Evolutionary conservation across 768 basidiomycete genomes (phyloP).

Genomic region (Leccinum variicolor): DNA sequence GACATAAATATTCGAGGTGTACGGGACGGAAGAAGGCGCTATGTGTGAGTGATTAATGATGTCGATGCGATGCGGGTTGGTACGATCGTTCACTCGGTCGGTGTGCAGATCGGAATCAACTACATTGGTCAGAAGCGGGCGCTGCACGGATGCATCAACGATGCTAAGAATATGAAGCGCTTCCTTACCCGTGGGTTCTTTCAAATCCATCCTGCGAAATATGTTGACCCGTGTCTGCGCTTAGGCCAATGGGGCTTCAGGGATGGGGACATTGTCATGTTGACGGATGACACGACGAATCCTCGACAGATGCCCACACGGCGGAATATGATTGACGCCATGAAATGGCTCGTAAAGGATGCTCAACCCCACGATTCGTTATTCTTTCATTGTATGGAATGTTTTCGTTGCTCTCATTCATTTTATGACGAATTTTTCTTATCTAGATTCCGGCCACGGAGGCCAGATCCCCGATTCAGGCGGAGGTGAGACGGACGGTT

Average conservation of each 20-base stretch:
- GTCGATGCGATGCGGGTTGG: background rate
- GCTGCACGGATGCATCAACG: conserved; percentile 79
- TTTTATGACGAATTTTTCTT: background rate
- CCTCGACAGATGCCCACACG: conserved; percentile 47
- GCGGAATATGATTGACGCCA: conserved; percentile 54
- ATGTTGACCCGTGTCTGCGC: background rate
- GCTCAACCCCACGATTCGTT: conserved; percentile 70
- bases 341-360: conserved; percentile 65
- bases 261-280: conserved; percentile 53
- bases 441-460: conserved; percentile 88
- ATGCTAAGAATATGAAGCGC: conserved; percentile 63
- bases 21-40: conserved; percentile 52
- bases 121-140: conserved; percentile 63
- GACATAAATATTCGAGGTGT: conserved; percentile 46
- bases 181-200: conserved; percentile 59
- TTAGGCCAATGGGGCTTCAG: conserved; percentile 45
- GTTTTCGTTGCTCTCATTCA: background rate
- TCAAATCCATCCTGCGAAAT: background rate
- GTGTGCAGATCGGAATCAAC: conserved; percentile 70
- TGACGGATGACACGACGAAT: conserved; percentile 46
- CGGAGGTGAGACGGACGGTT: conserved; percentile 78
- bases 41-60: conserved; percentile 28
- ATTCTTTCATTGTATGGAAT: conserved; percentile 63
- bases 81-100: background rate
- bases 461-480: conserved; percentile 79